A percentile compares a stretch with the other conserved stretches of the same genome.
Evolutionary conservation across 2,329 filamentous ascomycete species (phyloP).

Genomic region (Macrophomina tecta): DNA sequence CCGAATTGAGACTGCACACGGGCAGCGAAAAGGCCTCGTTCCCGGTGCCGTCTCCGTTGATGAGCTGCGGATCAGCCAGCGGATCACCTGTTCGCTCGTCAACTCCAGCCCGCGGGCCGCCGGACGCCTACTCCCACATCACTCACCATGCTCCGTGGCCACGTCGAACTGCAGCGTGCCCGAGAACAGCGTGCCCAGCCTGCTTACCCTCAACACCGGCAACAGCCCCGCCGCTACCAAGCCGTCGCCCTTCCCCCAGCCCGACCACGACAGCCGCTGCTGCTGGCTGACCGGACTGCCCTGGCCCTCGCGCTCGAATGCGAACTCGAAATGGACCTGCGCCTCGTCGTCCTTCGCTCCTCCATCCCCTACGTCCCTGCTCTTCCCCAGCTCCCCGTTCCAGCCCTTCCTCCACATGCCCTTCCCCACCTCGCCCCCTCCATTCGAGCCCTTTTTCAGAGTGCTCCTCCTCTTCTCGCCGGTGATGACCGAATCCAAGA

Average conservation of each 20-base stretch:
- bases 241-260: background rate
- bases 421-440: background rate
- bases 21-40: background rate
- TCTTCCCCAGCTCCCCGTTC: background rate
- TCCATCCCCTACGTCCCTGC: background rate
- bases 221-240: background rate
- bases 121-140: background rate
- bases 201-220: conserved; percentile 10
- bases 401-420: background rate
- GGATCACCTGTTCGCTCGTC: conserved; percentile 13
- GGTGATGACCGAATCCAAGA: conserved; percentile 13
- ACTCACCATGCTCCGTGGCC: conserved; percentile 22
- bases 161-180: conserved; percentile 23
- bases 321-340: conserved; percentile 13
- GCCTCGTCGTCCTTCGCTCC: background rate
- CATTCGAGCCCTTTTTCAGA: conserved; percentile 7
- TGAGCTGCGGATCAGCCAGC: background rate
- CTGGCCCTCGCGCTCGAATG: conserved; percentile 1
- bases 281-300: background rate
- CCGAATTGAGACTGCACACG: conserved; percentile 1
- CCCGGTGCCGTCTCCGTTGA: background rate
- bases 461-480: conserved; percentile 11
- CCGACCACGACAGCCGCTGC: conserved; percentile 4
- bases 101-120: background rate
- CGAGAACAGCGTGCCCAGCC: conserved; percentile 16